These are phyloP conservation scores for Boletus mariae DNA, from an alignment of 1,284 basidiomycete genomes.

Conservation along the genomic window DNA sequence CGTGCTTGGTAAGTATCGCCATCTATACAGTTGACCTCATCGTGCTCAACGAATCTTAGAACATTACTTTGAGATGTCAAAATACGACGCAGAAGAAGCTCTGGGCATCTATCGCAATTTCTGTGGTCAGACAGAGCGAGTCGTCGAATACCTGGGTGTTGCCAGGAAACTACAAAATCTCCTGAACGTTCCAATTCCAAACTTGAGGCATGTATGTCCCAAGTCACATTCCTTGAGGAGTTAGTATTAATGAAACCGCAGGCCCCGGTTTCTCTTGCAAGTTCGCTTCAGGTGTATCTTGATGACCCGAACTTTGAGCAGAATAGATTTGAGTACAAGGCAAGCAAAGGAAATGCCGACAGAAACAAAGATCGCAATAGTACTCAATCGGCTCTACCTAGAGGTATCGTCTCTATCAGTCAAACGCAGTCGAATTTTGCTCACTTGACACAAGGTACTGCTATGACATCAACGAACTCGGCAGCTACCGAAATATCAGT, in stretches of 20 bases:
- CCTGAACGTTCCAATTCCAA: conserved; percentile 91
- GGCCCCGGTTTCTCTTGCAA: conserved; percentile 92
- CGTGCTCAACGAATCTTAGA: conserved; percentile 48
- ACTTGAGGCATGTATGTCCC: conserved; percentile 80
- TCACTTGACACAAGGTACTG: conserved; percentile 10
- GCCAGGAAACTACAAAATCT: conserved; percentile 91
- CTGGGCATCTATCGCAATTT: conserved; percentile 91
- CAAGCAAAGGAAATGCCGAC: conserved; percentile 78
- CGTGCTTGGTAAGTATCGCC: conserved; percentile 65
- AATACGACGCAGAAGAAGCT: conserved; percentile 83
- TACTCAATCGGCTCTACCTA: conserved; percentile 18
- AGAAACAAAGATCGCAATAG: conserved; percentile 37
- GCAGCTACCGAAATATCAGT: conserved; percentile 13
- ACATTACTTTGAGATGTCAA: conserved; percentile 99
- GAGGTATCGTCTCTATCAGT: conserved; percentile 17
- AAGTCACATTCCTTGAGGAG: neutral
- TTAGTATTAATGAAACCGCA: conserved; percentile 30
- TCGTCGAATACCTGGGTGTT: conserved; percentile 92
- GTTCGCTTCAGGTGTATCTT: conserved; percentile 93
- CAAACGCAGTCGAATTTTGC: neutral
- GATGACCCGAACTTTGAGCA: conserved; percentile 95
- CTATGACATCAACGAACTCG: conserved; percentile 14
- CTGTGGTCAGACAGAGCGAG: conserved; percentile 90
- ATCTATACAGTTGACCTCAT: neutral
- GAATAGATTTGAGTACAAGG: conserved; percentile 89